These are phyloP conservation scores for Ehretia macrophylla DNA, from an alignment of 257 asterid species.

Conservation along the genomic window DNA sequence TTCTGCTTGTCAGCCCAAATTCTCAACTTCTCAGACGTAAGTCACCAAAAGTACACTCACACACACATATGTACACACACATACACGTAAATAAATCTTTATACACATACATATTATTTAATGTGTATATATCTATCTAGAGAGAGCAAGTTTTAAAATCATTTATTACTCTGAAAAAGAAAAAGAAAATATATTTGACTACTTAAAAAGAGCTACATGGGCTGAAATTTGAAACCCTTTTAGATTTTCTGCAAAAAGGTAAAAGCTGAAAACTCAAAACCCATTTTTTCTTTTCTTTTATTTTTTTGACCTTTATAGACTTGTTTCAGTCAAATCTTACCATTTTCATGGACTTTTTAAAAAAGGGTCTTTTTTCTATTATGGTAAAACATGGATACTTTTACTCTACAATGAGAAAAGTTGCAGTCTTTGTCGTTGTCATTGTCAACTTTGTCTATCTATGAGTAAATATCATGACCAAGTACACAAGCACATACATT, in stretches of 20 bases:
- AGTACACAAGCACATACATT: slow-evolving; percentile 7
- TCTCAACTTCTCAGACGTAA: slow-evolving; percentile 26
- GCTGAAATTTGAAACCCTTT: slow-evolving; percentile 16
- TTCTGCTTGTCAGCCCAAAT: slow-evolving; percentile 28
- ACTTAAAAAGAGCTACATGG: slow-evolving; percentile 3
- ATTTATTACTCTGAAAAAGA: slow-evolving; percentile 2
- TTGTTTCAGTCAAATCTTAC: slow-evolving; percentile 20
- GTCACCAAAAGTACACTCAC: not conserved
- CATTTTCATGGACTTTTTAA: slow-evolving; percentile 17
- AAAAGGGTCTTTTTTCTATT: slow-evolving; percentile 8
- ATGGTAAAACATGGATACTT: slow-evolving; percentile 7
- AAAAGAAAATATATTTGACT: not conserved
- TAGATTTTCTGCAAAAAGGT: slow-evolving; percentile 23
- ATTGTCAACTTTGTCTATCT: slow-evolving; percentile 6
- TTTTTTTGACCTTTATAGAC: not conserved
- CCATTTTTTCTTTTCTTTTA: not conserved
- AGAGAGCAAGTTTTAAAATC: not conserved
- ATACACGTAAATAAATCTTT: too few species aligned
- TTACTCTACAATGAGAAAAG: slow-evolving; percentile 6
- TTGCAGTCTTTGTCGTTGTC: not conserved
- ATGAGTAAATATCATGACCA: slow-evolving; percentile 10
- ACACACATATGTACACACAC: not conserved
- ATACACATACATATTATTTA: too few species aligned
- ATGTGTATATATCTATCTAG: not conserved
- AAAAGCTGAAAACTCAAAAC: slow-evolving; percentile 4